These are phyloP conservation scores for Lanmaoa rubissima DNA, from an alignment of 768 basidiomycete species.

Conservation along the genomic window DNA sequence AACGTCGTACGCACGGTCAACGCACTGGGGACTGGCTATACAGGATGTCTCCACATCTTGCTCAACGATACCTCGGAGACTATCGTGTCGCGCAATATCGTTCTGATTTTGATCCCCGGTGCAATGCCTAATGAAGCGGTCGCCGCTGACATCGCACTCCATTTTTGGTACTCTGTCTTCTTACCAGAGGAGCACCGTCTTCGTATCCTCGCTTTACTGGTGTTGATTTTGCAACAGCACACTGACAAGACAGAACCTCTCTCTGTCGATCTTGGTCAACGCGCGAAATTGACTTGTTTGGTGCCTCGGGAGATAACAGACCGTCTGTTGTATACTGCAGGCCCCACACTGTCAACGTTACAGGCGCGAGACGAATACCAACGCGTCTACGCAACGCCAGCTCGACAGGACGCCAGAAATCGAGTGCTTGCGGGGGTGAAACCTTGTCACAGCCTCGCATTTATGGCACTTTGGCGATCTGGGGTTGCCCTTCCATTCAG, in stretches of 20 bases:
- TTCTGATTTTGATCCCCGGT: conserved; percentile 41
- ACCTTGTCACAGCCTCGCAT: conserved; percentile 43
- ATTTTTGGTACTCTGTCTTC: conserved; percentile 47
- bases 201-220: conserved; percentile 18
- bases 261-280: conserved; percentile 8
- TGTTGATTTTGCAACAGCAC: conserved; percentile 12
- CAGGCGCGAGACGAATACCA: conserved; percentile 31
- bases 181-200: conserved; percentile 34
- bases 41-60: conserved; percentile 38
- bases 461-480: conserved; percentile 37
- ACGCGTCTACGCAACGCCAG: conserved; percentile 31
- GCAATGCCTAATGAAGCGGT: conserved; percentile 27
- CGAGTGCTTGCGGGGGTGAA: conserved; percentile 36
- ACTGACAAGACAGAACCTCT: conserved; percentile 15
- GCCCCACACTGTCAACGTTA: conserved; percentile 19
- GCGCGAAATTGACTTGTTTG: conserved; percentile 22
- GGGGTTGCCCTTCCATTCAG: conserved; percentile 48
- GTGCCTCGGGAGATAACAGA: conserved; percentile 27
- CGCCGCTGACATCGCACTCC: conserved; percentile 44
- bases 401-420: conserved; percentile 41
- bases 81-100: conserved; percentile 38
- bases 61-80: conserved; percentile 40
- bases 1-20: conserved; percentile 44
- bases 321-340: conserved; percentile 28
- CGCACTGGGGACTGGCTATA: conserved; percentile 37